phyloP scores from a whole-genome alignment of 1,284 basidiomycete genomes.

The Phlebopus sp. region DNA sequence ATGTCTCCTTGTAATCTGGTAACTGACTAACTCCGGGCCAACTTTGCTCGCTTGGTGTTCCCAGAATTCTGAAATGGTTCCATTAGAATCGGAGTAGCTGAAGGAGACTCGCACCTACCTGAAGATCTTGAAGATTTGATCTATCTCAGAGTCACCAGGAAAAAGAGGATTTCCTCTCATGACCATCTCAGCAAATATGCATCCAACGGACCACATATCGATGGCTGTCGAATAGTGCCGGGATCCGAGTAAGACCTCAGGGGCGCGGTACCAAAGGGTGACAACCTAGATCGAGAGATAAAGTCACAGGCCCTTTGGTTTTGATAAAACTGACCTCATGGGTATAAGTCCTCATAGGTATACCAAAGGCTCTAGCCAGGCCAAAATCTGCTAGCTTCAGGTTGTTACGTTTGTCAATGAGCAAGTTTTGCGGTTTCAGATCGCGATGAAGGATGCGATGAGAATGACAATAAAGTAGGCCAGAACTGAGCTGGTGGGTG shows the following conservation, averaged over 20 bases:
- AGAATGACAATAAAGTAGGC: constrained; percentile 93
- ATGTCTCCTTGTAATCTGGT: constrained; percentile 95
- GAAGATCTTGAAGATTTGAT: constrained; percentile 99
- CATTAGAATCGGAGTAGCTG: constrained; percentile 6
- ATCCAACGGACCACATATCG: constrained; percentile 99
- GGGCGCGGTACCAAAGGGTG: constrained; percentile 97
- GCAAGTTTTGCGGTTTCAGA: constrained; percentile 95
- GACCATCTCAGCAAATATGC: constrained; percentile 93
- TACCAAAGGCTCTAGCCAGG: constrained; percentile 94
- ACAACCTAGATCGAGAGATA: constrained; percentile 68
- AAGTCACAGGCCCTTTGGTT: constrained; percentile 4
- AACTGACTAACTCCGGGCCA: constrained; percentile 92
- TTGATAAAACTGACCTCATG: constrained; percentile 72
- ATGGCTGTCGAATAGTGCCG: constrained; percentile 96
- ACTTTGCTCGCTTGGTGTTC: constrained; percentile 89
- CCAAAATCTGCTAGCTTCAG: constrained; percentile 98
- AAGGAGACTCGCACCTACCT: constrained; percentile 51
- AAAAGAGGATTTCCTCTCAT: constrained; percentile 88
- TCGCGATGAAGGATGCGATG: constrained; percentile 97
- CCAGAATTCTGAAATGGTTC: constrained; percentile 65
- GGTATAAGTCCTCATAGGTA: constrained; percentile 96
- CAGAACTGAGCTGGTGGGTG: constrained; percentile 82
- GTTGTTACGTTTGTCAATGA: constrained; percentile 89
- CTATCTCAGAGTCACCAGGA: constrained; percentile 98
- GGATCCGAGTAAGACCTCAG: constrained; percentile 93